Conservation (phyloP, 306 rosid genomes). For the Cucurbita moschata region DNA sequence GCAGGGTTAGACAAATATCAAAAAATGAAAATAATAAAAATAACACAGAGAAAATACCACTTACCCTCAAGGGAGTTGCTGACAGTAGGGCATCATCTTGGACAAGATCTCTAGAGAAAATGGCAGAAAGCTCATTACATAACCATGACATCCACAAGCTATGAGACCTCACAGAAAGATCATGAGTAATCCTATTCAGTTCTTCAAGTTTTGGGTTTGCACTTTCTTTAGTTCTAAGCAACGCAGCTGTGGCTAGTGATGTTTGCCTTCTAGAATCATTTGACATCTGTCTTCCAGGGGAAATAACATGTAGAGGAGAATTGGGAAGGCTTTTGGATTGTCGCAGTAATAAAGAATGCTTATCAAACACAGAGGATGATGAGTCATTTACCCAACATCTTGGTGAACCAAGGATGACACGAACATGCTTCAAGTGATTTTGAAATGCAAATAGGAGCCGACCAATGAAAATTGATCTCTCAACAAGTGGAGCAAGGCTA, state of each 20-base stretch:
- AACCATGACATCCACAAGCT: constrained; percentile 84
- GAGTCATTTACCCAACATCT: constrained; percentile 62
- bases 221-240: constrained; percentile 68
- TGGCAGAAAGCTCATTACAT: constrained; percentile 58
- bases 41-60: constrained; percentile 13
- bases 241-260: constrained; percentile 56
- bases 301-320: constrained; percentile 39
- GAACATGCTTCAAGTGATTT: constrained; percentile 73
- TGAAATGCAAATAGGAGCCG: constrained; percentile 82
- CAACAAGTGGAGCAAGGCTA: constrained; percentile 39
- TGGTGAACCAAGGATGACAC: constrained; percentile 77
- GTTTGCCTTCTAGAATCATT: constrained; percentile 35
- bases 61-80: constrained; percentile 72
- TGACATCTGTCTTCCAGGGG: constrained; percentile 28
- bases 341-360: constrained; percentile 45
- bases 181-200: constrained; percentile 42
- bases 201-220: constrained; percentile 71
- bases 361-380: constrained; percentile 36
- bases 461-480: constrained; percentile 82
- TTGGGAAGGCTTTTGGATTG: constrained; percentile 43
- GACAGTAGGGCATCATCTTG: constrained; percentile 67
- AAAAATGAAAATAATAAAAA: background rate
- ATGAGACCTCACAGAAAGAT: constrained; percentile 77
- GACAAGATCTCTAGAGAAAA: constrained; percentile 48
- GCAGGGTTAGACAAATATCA: background rate